Evolutionary conservation across 176 grass and related monocot genomes (phyloP), one percentile per base, ranked within the genome.

Genomic region (Phyllostachys edulis): DNA sequence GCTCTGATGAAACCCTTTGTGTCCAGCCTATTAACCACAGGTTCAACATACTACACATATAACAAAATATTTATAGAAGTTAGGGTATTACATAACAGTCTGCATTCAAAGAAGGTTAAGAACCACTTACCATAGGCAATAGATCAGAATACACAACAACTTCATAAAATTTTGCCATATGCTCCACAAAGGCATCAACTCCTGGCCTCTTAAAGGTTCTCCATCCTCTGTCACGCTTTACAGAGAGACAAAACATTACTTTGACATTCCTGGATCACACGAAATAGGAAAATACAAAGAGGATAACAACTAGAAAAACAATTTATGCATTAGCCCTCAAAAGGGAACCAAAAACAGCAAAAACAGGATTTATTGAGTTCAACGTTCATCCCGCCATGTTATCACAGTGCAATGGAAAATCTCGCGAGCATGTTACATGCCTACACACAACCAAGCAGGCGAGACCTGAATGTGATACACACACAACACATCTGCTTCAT

Each of bases 61-160:
- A 54, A 71, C 20, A 27, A 76, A 75, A 85, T 61, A 65, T 9
- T 15, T 62, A 75, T 82, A 85, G 17, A 89, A 32, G 69, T 77
- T 72, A 67, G 71, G 42, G 29, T 69, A 50, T 81, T 75, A 72
- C n/a, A 67, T 57, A 59, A 64, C 29, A 73, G 38, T 20, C 63
- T 34, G 73, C 69, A 78, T 78, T 34, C 55, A 80, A 67, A 85
- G 57, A 38, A 62, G 47, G 18, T 39, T 71, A 62, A 81, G 39
- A 73, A 67, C 59, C 85, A 90, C 61, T 95, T 91, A 95, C 96
- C 93, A 98, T 93, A 82, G 76, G 82, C 63, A 77, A 36, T 69
- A 95, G 96, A 92, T 98, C 93, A 11, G 96, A 98, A 82, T 90
- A 98, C 72, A 98, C 93, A 80, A 95, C 87, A 92, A 98, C 78